Percentiles rank a stretch among this genome's conserved stretches.
These are phyloP conservation scores for Clausena lansium DNA, from an alignment of 345 rosid genomes.

Conservation along the genomic window DNA sequence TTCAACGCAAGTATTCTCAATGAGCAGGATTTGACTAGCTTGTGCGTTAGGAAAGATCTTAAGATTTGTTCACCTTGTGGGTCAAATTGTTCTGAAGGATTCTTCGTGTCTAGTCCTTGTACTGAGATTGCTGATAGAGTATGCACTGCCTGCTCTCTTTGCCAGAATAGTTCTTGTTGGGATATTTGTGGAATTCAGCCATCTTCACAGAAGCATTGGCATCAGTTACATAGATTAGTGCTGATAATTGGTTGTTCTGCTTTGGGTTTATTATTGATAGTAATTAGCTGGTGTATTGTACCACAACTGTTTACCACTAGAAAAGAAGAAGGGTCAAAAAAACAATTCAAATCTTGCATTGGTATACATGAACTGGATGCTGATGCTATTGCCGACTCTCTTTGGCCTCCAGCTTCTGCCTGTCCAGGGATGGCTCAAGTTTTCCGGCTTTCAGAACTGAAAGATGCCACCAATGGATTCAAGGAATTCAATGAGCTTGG, in stretches of 20 bases:
- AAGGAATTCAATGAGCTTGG: conserved; percentile 94
- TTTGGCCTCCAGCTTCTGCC: conserved; percentile 38
- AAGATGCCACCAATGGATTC: conserved; percentile 92
- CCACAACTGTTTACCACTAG: conserved; percentile 33
- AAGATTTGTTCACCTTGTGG: conserved; percentile 75
- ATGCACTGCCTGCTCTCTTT: conserved; percentile 84
- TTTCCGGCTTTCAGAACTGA: conserved; percentile 78
- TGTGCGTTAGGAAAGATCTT: conserved; percentile 68
- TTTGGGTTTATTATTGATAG: conserved; percentile 40
- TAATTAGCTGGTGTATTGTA: conserved; percentile 49
- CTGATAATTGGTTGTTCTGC: conserved; percentile 48
- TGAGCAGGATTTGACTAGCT: conserved; percentile 71
- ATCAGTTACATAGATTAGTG: conserved; percentile 36
- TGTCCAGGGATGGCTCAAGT: conserved; percentile 72
- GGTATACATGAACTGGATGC: conserved; percentile 53
- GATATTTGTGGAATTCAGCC: conserved; percentile 52
- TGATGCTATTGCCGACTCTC: conserved; percentile 31
- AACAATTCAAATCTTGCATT: conserved; percentile 52
- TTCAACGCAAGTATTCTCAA: conserved; percentile 83
- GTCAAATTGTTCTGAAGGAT: conserved; percentile 67
- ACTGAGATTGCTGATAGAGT: conserved; percentile 62
- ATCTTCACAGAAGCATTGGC: conserved; percentile 46
- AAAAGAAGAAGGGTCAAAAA: conserved; percentile 41
- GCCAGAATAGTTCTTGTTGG: conserved; percentile 89
- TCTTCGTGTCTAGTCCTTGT: conserved; percentile 78